Base-by-base conservation (phyloP, 257 asterid genomes). In the Ballota nigra region DNA sequence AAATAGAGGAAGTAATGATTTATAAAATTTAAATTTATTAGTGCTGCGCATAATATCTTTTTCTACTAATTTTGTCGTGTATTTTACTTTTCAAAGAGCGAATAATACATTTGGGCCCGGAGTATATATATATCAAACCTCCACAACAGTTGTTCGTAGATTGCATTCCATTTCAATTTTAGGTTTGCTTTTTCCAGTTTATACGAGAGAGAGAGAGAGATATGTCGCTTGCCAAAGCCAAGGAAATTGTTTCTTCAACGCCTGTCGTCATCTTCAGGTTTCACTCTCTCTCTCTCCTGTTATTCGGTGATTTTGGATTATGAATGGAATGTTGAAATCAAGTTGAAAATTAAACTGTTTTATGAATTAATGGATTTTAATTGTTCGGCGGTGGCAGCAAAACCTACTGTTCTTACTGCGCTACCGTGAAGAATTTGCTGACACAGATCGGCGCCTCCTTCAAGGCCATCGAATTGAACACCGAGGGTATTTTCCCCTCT, bases 231-330 rank as follows among this genome's bases (percentile, higher is more conserved):
- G 55, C 84, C 24, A 93, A 93, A 81, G 96, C 97, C 2, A 89
- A 91, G 86, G 97, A 93, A 71, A 78, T 84, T 57, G 88, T 89
- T 68, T 68, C 94, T 18, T 22, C 89, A 1, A 85, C 83, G 13
- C 75, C 95, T 15, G 96, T 88, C 71, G 88, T 86, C 73, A 85
- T 93, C 69, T 93, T 91, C 91, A 93, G 98, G 97, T 90, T 0
- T n/a, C 63, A 10, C 68, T 57, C 24, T 65, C 68, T 69, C 63
- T 20, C 67, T 41, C 63, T n/a, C 53, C 33, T 18, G 9, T 29
- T 29, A 2, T 28, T 60, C 26, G 64, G 38, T 56, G 28, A 28
- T 47, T 7, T 40, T 31, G 36, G 16, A 16, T 26, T 66, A 7
- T 45, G 18, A 47, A 59, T 70, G 4, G 40, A 41, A 43, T 70